These are phyloP conservation scores for Candida tallmaniae DNA, from an alignment of 805 yeast species.

Conservation along the genomic window DNA sequence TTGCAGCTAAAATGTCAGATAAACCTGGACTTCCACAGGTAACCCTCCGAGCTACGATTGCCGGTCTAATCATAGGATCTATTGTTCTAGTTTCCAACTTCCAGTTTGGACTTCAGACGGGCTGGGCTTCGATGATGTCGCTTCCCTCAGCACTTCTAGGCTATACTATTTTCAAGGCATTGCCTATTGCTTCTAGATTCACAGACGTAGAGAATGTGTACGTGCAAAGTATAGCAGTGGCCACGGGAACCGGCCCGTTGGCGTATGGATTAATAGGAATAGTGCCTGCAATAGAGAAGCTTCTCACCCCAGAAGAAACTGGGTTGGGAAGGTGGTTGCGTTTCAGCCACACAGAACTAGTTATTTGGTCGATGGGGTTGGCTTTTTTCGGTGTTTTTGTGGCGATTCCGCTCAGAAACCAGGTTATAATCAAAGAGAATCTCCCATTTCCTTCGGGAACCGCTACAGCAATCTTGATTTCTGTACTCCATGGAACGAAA, in stretches of 20 bases:
- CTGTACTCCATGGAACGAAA: constrained; percentile 76
- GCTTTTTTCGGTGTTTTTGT: constrained; percentile 95
- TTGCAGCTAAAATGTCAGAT: too few species aligned
- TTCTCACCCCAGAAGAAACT: constrained; percentile 71
- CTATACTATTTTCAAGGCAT: constrained; percentile 70
- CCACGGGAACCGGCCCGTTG: constrained; percentile 95
- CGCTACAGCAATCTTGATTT: constrained; percentile 90
- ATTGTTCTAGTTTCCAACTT: constrained; percentile 84
- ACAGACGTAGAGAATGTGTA: constrained; percentile 94
- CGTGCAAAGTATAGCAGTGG: constrained; percentile 89
- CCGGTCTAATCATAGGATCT: constrained; percentile 83
- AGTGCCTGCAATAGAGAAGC: constrained; percentile 91
- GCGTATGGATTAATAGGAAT: constrained; percentile 96
- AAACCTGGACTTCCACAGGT: constrained; percentile 38
- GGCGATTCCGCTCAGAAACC: constrained; percentile 83
- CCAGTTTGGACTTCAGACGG: constrained; percentile 95
- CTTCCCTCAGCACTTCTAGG: constrained; percentile 89
- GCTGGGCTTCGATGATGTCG: constrained; percentile 99
- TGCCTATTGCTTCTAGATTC: constrained; percentile 39
- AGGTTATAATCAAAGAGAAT: constrained; percentile 82
- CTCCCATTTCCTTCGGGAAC: constrained; percentile 92
- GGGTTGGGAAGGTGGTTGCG: constrained; percentile 45
- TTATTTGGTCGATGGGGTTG: constrained; percentile 80
- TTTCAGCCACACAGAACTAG: constrained; percentile 47
- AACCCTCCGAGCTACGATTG: constrained; percentile 67